These are phyloP conservation scores for Ensete glaucum DNA, from an alignment of 176 grass and related monocot genomes.

Conservation along the genomic window DNA sequence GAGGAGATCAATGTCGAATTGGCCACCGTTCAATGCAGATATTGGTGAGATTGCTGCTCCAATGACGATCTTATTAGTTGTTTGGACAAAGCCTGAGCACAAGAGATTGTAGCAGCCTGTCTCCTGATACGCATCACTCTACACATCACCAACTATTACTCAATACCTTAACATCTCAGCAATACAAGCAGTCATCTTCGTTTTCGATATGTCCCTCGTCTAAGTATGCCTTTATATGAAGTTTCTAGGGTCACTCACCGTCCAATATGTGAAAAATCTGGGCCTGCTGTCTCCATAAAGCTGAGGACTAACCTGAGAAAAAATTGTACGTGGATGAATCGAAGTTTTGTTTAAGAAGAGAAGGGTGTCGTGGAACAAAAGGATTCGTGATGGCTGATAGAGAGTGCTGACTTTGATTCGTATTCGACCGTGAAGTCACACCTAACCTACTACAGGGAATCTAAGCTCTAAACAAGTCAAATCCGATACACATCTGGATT, in stretches of 20 bases:
- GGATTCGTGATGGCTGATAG: neutral
- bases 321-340: neutral
- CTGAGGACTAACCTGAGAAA: conserved; percentile 6
- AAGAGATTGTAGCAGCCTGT: neutral
- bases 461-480: too few species aligned
- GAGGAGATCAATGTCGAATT: neutral
- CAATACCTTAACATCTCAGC: neutral
- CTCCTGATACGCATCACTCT: neutral
- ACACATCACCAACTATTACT: neutral
- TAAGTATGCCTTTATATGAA: neutral
- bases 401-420: neutral
- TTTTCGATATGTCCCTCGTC: neutral
- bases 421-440: neutral
- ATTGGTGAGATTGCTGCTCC: neutral
- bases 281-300: conserved; percentile 6
- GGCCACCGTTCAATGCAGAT: neutral
- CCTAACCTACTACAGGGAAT: neutral
- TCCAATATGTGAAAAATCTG: conserved; percentile 14
- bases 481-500: neutral
- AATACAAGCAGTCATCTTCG: too few species aligned
- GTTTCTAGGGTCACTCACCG: neutral
- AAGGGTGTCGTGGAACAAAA: neutral
- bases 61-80: neutral
- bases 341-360: neutral
- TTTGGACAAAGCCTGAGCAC: neutral